Base-by-base conservation (phyloP, 805 yeast genomes). In the Blastobotrys americana region DNA sequence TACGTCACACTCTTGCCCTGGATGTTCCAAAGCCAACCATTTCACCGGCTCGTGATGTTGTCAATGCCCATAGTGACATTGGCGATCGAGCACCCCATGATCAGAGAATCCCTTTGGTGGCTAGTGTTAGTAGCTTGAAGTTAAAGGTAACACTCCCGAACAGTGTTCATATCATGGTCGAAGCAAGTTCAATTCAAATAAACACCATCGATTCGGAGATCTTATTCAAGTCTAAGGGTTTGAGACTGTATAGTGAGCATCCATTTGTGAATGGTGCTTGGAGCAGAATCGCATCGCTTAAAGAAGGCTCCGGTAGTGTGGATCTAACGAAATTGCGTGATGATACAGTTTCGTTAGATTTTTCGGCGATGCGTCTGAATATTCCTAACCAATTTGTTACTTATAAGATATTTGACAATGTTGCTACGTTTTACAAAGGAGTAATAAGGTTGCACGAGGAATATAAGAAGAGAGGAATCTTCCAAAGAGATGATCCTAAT, bases 341-440 rank as follows among this genome's bases (percentile, higher is more conserved):
- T 5, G 61, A 52, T 18, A 44, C 53, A 27, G 47, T 64, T 18
- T 21, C 45, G 1, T 45, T 66, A 28, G 55, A 57, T 13, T 50
- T 63, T n/a, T 63, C 58, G 5, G 63, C 60, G 2, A 38, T 68
- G 46, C 53, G 67, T 9, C 43, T 69, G 44, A 63, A 60, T 20
- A 55, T 87, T 41, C 96, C 97, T 0, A 77, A 82, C 59, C 77
- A 78, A 43, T 84, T 84, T 57, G 70, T 84, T 42, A 77, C 85
- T 44, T 85, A 84, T 64, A 74, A 80, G 19, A 73, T 89, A n/a
- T 77, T 89, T 55, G 96, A 89, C 55, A 84, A 84, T 54, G 65
- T 84, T 13, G 73, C 85, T 16, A 78, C 87, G 0, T 64, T 80
- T 34, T 70, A 71, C 42, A 89, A 89, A 59, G 73, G 86, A 0